Evolutionary conservation across 176 grass and related monocot genomes (phyloP).

Genomic region (Musa troglodytarum): DNA sequence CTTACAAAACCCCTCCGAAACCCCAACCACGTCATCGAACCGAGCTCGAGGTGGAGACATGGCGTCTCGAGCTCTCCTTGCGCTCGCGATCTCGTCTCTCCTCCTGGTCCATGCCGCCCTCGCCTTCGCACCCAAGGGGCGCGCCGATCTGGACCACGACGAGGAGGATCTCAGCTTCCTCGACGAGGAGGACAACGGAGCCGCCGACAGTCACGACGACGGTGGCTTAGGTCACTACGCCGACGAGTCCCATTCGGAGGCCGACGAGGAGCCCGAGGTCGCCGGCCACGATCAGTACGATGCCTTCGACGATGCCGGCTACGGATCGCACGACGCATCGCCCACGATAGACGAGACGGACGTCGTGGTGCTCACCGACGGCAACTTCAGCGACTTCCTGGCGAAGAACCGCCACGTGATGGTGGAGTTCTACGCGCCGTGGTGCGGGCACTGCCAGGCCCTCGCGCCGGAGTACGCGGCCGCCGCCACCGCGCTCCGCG

Average conservation of each 20-base stretch:
- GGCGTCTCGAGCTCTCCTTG: conserved; percentile 1
- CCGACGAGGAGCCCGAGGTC: background rate
- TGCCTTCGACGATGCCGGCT: conserved; percentile 2
- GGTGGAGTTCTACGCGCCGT: conserved; percentile 98
- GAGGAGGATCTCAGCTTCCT: conserved; percentile 27
- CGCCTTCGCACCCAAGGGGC: conserved; percentile 22
- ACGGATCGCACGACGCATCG: background rate
- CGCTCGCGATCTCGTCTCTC: background rate
- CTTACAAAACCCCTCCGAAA: conserved; percentile 1
- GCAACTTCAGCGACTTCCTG: conserved; percentile 75
- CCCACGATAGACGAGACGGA: conserved; percentile 55
- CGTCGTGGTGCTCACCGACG: conserved; percentile 47
- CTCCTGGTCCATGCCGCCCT: conserved; percentile 5
- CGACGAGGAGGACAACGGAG: conserved; percentile 23
- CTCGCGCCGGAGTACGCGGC: conserved; percentile 79
- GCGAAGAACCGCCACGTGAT: conserved; percentile 46
- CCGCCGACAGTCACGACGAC: background rate
- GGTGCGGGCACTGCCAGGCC: conserved; percentile 78
- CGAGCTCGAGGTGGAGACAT: background rate
- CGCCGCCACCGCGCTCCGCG: conserved; percentile 40
- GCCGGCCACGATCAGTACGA: background rate
- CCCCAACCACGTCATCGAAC: background rate
- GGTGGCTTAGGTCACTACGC: background rate
- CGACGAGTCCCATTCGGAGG: conserved; percentile 24
- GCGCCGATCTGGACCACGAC: conserved; percentile 19